Conservation (phyloP, 257 asterid species). For the Gynochthodes officinalis region DNA sequence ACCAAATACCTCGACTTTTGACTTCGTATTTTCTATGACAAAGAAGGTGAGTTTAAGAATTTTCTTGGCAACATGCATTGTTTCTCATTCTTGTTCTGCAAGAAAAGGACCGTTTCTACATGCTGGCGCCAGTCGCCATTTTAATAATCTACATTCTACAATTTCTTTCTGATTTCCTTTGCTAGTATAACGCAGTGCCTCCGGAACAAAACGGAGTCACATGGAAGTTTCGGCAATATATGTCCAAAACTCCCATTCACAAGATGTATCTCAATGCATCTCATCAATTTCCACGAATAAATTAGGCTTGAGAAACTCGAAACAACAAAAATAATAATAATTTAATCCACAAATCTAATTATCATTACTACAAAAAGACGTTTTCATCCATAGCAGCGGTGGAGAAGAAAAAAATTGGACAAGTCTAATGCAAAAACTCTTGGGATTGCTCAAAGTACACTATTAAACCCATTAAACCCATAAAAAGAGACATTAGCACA, state of each 20-base stretch:
- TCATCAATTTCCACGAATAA: background rate
- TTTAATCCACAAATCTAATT: background rate
- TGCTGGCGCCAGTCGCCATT: no score
- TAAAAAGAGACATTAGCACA: constrained; percentile 9
- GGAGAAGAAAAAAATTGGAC: background rate
- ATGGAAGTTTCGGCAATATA: no score
- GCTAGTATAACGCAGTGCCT: no score
- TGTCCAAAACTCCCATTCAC: no score
- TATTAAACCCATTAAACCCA: background rate
- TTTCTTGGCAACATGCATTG: background rate
- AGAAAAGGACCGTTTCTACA: constrained; percentile 7
- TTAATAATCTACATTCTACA: no score
- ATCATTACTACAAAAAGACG: background rate
- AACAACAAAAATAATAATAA: background rate
- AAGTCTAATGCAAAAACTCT: background rate
- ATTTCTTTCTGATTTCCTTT: no score
- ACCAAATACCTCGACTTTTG: background rate
- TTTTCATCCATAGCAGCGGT: background rate
- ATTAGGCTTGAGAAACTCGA: no score
- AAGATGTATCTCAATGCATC: no score
- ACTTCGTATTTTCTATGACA: background rate
- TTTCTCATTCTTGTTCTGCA: constrained; percentile 21
- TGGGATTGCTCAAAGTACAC: no score
- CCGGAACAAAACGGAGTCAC: no score
- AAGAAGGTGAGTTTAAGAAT: background rate